A percentile compares a stretch with the other conserved stretches of the same genome.
These are phyloP conservation scores for Hypoxylon sp. DNA, from an alignment of 2,329 filamentous ascomycete species.

Conservation along the genomic window DNA sequence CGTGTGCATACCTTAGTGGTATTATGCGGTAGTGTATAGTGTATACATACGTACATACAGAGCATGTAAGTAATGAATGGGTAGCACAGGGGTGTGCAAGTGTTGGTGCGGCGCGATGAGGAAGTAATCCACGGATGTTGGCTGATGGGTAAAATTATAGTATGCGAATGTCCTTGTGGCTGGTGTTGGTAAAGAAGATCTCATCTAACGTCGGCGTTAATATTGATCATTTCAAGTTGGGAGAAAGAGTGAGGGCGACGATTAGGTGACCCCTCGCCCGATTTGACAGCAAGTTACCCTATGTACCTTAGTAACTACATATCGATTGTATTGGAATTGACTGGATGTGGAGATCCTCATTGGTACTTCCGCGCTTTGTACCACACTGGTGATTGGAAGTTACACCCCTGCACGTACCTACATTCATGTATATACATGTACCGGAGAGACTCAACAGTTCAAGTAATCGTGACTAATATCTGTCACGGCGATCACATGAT, in stretches of 20 bases:
- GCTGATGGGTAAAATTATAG: conserved; percentile 4
- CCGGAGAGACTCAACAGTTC: not conserved
- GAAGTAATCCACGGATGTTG: conserved; percentile 14
- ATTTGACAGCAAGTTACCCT: not conserved
- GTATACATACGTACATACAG: not conserved
- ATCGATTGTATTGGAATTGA: no score
- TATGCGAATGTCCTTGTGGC: conserved; percentile 18
- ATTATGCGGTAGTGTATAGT: not conserved
- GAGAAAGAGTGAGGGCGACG: not conserved
- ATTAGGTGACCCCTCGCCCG: not conserved
- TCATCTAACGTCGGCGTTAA: not conserved
- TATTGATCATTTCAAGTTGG: not conserved
- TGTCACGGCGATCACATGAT: conserved; percentile 32
- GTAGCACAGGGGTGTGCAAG: conserved; percentile 30
- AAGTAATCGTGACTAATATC: conserved; percentile 14
- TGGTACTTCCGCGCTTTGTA: conserved; percentile 12
- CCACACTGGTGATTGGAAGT: not conserved
- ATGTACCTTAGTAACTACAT: not conserved
- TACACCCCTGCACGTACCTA: not conserved
- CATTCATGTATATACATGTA: no score
- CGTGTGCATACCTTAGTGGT: conserved; percentile 1
- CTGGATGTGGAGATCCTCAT: not conserved
- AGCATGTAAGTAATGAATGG: conserved; percentile 22
- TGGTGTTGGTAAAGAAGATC: conserved; percentile 19
- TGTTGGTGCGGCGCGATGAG: conserved; percentile 32